A percentile compares a stretch with the other conserved stretches of the same genome.
Evolutionary conservation across 2,329 filamentous ascomycete genomes (phyloP).

Genomic region (Hymenoscyphus repandus): DNA sequence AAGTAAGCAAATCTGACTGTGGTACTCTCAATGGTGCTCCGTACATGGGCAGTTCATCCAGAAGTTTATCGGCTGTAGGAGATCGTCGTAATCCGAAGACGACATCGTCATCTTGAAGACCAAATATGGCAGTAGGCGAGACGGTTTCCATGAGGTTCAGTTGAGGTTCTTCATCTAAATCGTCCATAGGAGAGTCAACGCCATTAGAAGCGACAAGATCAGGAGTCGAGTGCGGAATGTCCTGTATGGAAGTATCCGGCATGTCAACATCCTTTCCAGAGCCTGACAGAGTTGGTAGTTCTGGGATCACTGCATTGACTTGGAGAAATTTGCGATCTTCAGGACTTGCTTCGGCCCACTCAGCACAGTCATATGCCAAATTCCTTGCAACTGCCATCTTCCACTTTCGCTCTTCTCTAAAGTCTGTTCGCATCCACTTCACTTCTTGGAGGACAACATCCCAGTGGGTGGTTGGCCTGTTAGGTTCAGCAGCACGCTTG

Average conservation of each 20-base stretch:
- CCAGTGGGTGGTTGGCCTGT: conserved; percentile 71
- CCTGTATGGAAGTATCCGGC: conserved; percentile 24
- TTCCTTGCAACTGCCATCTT: conserved; percentile 77
- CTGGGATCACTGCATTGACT: conserved; percentile 45
- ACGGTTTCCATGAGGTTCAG: conserved; percentile 38
- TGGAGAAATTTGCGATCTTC: conserved; percentile 65
- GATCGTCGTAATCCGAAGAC: conserved; percentile 74
- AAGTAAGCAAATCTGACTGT: conserved; percentile 49
- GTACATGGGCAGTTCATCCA: conserved; percentile 79
- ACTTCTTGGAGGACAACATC: conserved; percentile 85
- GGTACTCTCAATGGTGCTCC: conserved; percentile 57
- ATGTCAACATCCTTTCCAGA: conserved; percentile 32
- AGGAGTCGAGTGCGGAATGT: conserved; percentile 49
- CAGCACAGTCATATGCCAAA: conserved; percentile 75
- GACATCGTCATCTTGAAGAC: conserved; percentile 74
- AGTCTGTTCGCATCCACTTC: conserved; percentile 98
- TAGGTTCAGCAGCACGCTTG: conserved; percentile 76
- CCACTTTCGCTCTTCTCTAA: conserved; percentile 90
- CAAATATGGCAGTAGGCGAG: conserved; percentile 75
- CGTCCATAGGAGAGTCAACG: conserved; percentile 49
- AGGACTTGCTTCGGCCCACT: conserved; percentile 64
- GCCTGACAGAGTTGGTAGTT: conserved; percentile 17
- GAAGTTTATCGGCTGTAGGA: conserved; percentile 66
- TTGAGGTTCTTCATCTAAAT: conserved; percentile 32
- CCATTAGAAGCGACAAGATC: conserved; percentile 63